Evolutionary conservation across 2,329 filamentous ascomycete genomes (phyloP).

Genomic region (Colletotrichum somersetense): DNA sequence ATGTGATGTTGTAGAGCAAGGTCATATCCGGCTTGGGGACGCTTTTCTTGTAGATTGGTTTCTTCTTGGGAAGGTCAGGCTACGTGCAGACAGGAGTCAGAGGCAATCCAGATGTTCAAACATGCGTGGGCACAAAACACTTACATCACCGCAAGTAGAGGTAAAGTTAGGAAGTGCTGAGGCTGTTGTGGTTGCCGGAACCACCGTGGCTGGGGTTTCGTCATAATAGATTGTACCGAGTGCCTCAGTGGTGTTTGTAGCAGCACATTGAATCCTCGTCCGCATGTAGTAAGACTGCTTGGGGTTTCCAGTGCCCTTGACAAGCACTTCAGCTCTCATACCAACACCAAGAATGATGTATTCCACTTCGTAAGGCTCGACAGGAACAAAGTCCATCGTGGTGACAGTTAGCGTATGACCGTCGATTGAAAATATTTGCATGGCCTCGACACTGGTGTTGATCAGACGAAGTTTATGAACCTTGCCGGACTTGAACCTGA

Average conservation of each 20-base stretch:
- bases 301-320: conserved; percentile 30
- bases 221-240: conserved; percentile 26
- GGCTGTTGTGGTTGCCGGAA: background rate
- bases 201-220: background rate
- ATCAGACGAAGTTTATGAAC: conserved; percentile 35
- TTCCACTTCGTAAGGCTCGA: conserved; percentile 37
- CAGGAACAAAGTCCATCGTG: conserved; percentile 30
- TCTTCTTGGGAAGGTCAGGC: conserved; percentile 17
- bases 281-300: conserved; percentile 29
- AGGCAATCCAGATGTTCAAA: background rate
- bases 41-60: conserved; percentile 32
- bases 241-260: conserved; percentile 12
- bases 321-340: conserved; percentile 31
- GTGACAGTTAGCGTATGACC: conserved; percentile 29
- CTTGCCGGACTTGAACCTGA: conserved; percentile 35
- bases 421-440: conserved; percentile 39
- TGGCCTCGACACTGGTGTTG: conserved; percentile 38
- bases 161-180: background rate
- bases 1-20: conserved; percentile 18
- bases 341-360: conserved; percentile 28
- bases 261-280: conserved; percentile 21
- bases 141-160: conserved; percentile 27
- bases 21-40: conserved; percentile 25
- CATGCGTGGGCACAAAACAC: background rate
- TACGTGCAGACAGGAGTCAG: background rate